Conservation (phyloP, 192 early-diverging fungal genomes). For the Podochytrium sp. region DNA sequence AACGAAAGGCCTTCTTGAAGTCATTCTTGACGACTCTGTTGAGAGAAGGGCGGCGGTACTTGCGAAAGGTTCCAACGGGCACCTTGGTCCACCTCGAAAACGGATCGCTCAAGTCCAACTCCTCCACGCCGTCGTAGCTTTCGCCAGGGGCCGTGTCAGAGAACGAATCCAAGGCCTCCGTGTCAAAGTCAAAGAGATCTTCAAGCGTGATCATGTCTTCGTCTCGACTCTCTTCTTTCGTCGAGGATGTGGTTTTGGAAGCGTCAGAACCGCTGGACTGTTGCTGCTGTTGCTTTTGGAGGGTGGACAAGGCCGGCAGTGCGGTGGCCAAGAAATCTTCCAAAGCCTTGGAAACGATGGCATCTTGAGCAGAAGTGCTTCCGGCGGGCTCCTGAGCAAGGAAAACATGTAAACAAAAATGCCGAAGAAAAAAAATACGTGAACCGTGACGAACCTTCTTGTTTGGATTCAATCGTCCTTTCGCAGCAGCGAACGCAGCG, state of each 20-base stretch:
- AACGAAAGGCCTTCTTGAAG: slow-evolving; percentile 17
- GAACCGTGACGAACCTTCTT: not conserved
- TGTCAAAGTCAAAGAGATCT: slow-evolving; percentile 24
- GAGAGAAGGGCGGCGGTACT: slow-evolving; percentile 11
- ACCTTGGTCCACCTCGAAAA: slow-evolving; percentile 36
- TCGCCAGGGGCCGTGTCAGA: not conserved
- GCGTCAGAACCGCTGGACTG: not conserved
- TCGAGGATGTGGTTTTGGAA: not conserved
- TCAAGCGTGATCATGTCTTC: not conserved
- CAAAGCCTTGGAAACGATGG: not conserved
- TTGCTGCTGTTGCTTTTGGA: not conserved
- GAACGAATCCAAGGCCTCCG: slow-evolving; percentile 12
- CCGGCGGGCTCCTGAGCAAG: not conserved
- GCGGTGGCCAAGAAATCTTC: slow-evolving; percentile 9
- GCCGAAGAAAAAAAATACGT: not conserved
- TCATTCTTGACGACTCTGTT: not conserved
- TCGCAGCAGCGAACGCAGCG: slow-evolving; percentile 17
- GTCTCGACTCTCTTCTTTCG: not conserved
- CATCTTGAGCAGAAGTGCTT: slow-evolving; percentile 3
- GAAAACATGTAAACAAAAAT: not conserved
- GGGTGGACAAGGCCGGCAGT: not conserved
- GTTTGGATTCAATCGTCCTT: not conserved
- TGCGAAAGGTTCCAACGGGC: slow-evolving; percentile 43
- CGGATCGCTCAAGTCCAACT: not conserved
- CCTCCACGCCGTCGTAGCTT: not conserved